Evolutionary conservation across 164 flowering plant genomes (phyloP).

Genomic region (Chimonanthus praecox): DNA sequence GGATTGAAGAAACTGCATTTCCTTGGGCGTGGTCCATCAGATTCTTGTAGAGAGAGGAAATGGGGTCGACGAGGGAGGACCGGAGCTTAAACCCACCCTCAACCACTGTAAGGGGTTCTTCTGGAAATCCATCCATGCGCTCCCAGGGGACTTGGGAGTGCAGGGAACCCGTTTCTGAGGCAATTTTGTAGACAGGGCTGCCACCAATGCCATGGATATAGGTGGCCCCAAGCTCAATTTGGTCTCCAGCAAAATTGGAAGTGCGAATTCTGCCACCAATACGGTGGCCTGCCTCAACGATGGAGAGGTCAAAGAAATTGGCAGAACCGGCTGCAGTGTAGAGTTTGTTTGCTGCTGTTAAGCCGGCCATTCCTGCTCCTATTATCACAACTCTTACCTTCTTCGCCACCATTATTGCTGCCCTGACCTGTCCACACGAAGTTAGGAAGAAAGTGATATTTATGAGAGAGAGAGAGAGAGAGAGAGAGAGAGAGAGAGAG

Average conservation of each 20-base stretch:
- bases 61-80: slow-evolving; percentile 38
- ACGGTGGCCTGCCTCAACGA: slow-evolving; percentile 78
- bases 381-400: slow-evolving; percentile 81
- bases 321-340: slow-evolving; percentile 31
- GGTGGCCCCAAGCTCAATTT: slow-evolving; percentile 91
- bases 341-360: slow-evolving; percentile 86
- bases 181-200: slow-evolving; percentile 78
- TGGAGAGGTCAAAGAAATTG: slow-evolving; percentile 52
- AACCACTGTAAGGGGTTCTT: slow-evolving; percentile 33
- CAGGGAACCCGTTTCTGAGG: slow-evolving; percentile 45
- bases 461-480: not conserved
- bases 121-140: slow-evolving; percentile 66
- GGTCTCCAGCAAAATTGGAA: slow-evolving; percentile 62
- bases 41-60: slow-evolving; percentile 46
- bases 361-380: slow-evolving; percentile 94
- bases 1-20: slow-evolving; percentile 13
- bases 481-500: not conserved
- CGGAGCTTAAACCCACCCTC: slow-evolving; percentile 27
- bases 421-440: not conserved
- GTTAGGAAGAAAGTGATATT: not conserved
- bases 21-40: slow-evolving; percentile 71
- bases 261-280: slow-evolving; percentile 88
- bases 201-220: slow-evolving; percentile 97
- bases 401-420: slow-evolving; percentile 48
- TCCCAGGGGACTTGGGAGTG: slow-evolving; percentile 80